These are phyloP conservation scores for Saturnispora quitensis DNA, from an alignment of 805 yeast genomes.

Conservation along the genomic window DNA sequence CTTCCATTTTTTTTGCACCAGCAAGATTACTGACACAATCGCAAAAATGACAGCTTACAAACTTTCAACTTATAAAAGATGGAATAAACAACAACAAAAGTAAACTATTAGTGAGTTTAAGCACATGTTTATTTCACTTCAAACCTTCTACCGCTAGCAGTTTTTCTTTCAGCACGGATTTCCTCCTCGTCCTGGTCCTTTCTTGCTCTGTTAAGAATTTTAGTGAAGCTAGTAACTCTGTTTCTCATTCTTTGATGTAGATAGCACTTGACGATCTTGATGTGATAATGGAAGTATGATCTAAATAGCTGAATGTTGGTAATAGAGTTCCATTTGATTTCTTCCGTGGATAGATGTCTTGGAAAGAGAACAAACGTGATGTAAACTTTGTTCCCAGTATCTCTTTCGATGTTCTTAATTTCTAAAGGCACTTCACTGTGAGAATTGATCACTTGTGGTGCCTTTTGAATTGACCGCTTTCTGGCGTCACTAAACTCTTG, in stretches of 20 bases:
- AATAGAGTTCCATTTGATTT: conserved; percentile 70
- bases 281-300: conserved; percentile 97
- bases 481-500: conserved; percentile 96
- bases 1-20: background rate
- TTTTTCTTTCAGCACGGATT: conserved; percentile 40
- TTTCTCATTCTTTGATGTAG: conserved; percentile 98
- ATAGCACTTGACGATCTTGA: conserved; percentile 96
- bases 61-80: background rate
- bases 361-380: conserved; percentile 72
- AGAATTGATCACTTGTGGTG: conserved; percentile 93
- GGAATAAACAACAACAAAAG: background rate
- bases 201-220: conserved; percentile 93
- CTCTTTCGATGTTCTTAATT: conserved; percentile 38
- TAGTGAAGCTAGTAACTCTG: conserved; percentile 87
- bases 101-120: background rate
- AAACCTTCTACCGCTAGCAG: conserved; percentile 66
- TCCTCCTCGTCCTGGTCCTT: conserved; percentile 82
- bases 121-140: conserved; percentile 24
- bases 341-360: conserved; percentile 58
- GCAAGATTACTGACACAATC: background rate
- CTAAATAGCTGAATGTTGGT: conserved; percentile 88
- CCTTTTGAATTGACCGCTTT: conserved; percentile 90
- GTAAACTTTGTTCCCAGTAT: conserved; percentile 31
- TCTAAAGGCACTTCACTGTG: conserved; percentile 92
- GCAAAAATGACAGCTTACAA: background rate